phyloP scores from a whole-genome alignment of 2,329 filamentous ascomycete species.

The Incumbomyces delicatus region DNA sequence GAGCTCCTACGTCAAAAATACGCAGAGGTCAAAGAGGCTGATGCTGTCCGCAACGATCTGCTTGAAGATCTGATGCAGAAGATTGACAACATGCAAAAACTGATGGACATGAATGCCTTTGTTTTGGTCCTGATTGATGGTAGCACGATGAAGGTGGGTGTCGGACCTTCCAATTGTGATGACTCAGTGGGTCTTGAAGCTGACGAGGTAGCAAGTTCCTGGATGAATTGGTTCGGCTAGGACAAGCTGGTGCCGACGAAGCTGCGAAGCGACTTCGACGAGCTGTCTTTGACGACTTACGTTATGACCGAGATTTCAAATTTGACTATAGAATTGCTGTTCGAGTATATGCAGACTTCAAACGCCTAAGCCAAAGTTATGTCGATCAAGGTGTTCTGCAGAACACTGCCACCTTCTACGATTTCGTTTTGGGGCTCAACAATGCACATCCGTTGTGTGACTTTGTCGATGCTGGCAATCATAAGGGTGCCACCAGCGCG shows the following conservation, averaged over 20 bases:
- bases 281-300: conserved; percentile 11
- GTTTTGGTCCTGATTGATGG: conserved; percentile 23
- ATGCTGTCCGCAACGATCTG: background rate
- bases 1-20: background rate
- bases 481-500: conserved; percentile 35
- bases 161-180: background rate
- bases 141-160: conserved; percentile 28
- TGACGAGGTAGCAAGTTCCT: conserved; percentile 7
- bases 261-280: conserved; percentile 10
- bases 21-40: conserved; percentile 2
- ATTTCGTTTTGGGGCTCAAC: conserved; percentile 36
- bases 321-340: conserved; percentile 25
- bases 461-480: conserved; percentile 34
- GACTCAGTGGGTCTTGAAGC: background rate
- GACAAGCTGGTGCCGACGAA: conserved; percentile 9
- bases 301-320: conserved; percentile 10
- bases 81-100: conserved; percentile 7
- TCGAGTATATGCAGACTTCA: conserved; percentile 32
- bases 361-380: conserved; percentile 29
- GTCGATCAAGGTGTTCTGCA: conserved; percentile 22
- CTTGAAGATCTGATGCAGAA: conserved; percentile 5
- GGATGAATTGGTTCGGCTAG: conserved; percentile 9
- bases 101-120: conserved; percentile 11
- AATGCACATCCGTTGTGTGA: conserved; percentile 30
- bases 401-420: conserved; percentile 20